Evolutionary conservation across 202 grass and related monocot genomes (phyloP).

Genomic region (Miscanthus sacchariflorus): DNA sequence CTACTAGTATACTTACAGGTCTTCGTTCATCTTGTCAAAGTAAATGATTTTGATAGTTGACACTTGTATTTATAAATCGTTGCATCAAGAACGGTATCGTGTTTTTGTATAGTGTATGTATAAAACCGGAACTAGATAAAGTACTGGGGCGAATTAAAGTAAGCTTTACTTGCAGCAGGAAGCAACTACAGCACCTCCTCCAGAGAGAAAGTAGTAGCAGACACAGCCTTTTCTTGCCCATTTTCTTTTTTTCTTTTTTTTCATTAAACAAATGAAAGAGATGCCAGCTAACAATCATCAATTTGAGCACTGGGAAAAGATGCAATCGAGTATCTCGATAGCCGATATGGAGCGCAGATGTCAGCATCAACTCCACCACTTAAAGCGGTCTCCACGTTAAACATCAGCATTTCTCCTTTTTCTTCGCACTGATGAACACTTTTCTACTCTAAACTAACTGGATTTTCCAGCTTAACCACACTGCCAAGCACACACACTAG

Average conservation of each 20-base stretch:
- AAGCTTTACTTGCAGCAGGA: slow-evolving; percentile 18
- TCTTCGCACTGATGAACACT: slow-evolving; percentile 22
- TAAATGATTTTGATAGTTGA: slow-evolving; percentile 36
- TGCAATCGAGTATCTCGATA: slow-evolving; percentile 44
- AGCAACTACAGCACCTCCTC: slow-evolving; percentile 6
- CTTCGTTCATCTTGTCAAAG: not conserved
- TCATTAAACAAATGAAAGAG: slow-evolving; percentile 37
- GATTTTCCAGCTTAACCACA: slow-evolving; percentile 36
- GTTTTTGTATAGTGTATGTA: not conserved
- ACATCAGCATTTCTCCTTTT: slow-evolving; percentile 62
- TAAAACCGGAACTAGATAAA: not conserved
- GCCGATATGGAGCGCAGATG: slow-evolving; percentile 48
- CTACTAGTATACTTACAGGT: not conserved
- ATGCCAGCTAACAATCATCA: slow-evolving; percentile 40
- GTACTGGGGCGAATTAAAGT: not conserved
- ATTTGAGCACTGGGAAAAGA: slow-evolving; percentile 43
- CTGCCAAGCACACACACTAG: not conserved
- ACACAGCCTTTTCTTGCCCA: slow-evolving; percentile 7
- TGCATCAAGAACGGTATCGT: not conserved
- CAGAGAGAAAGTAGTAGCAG: not conserved
- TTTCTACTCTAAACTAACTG: slow-evolving; percentile 34
- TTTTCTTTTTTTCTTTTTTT: slow-evolving; percentile 4
- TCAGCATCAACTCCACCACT: slow-evolving; percentile 67
- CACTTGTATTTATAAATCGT: slow-evolving; percentile 25
- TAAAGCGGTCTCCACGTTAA: slow-evolving; percentile 55